Evolutionary conservation across 2,329 filamentous ascomycete species (phyloP), one percentile per base, ranked within the genome.

Genomic region (Paecilomyces dactylethromorphus): DNA sequence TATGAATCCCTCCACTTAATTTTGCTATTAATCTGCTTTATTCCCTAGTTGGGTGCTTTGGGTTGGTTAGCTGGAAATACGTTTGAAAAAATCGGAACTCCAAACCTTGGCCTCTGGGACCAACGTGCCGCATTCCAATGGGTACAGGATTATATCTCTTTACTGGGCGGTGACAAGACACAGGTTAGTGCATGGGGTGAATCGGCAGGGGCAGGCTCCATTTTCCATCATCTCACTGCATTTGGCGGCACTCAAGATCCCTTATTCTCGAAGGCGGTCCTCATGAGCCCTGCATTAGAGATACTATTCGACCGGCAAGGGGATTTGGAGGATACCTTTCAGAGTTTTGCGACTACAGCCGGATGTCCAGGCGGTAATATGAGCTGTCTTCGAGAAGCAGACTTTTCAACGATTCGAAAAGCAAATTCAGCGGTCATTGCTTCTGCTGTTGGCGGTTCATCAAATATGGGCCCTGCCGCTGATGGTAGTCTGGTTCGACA

Each of bases 181-280:
- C 63, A 70, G 3, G 79, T 83, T 5, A 81, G 77, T 0, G 79
- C 79, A 3, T 78, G 78, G 72, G 82, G 81, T 2, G 77, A 82
- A 62, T 81, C 77, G 8, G 80, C 81, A 0, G 81, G 82, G 1
- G 82, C 78, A 1, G 76, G 77, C 0, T 81, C 78, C 3, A 78
- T 83, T 55, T 63, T 82, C 54, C 79, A 82, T 57, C 81, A 82
- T 56, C 68, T 83, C 8, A 74, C 78, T n/a, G 74, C 75, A 0
- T 67, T 78, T 24, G 75, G 77, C 1, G 80, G 80, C 1, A 70
- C 66, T 4, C 66, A 72, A 15, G 71, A 79, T 53, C 79, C 80
- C 1, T 66, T 79, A 1, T 82, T 82, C 66, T 67, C 63, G 22
- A 65, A 66, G 56, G 73, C 66, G 24, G 68, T 74, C 53, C 53